These are phyloP conservation scores for Cercospora janseana DNA, from an alignment of 2,329 filamentous ascomycete genomes.

Conservation along the genomic window DNA sequence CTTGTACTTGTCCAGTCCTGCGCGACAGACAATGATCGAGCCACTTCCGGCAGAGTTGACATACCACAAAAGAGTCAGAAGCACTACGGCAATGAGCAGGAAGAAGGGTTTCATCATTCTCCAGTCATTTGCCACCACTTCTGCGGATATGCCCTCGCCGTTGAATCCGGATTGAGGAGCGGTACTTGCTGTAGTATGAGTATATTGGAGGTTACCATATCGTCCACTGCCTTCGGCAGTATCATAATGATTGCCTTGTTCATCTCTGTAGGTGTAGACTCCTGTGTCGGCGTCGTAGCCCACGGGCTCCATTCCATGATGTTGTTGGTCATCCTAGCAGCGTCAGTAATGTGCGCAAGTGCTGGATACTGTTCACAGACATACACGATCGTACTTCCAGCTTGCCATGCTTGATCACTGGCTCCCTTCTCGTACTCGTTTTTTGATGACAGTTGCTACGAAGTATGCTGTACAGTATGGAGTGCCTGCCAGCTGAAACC, in stretches of 20 bases:
- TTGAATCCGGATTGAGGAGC: conserved; percentile 12
- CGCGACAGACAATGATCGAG: conserved; percentile 5
- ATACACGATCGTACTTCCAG: conserved; percentile 11
- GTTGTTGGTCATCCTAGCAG: conserved; percentile 9
- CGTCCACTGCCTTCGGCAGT: conserved; percentile 18
- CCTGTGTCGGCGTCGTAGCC: conserved; percentile 25
- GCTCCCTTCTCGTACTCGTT: too few species aligned
- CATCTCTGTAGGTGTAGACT: conserved; percentile 20
- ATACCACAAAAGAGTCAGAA: conserved; percentile 18
- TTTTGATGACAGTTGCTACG: too few species aligned
- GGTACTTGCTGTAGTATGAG: conserved; percentile 5
- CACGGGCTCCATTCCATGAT: conserved; percentile 17
- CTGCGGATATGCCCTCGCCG: conserved; percentile 4
- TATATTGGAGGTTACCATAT: conserved; percentile 15
- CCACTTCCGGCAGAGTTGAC: conserved; percentile 8
- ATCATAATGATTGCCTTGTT: conserved; percentile 13
- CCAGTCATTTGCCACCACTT: conserved; percentile 12
- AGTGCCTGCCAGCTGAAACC: too few species aligned
- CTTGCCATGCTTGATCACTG: too few species aligned
- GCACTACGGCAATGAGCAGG: conserved; percentile 16
- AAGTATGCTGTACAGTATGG: too few species aligned
- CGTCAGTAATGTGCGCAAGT: neutral
- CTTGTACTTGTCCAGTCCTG: conserved; percentile 18
- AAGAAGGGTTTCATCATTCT: conserved; percentile 19
- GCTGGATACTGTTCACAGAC: neutral